These are phyloP conservation scores for Suillus hirtellus DNA, from an alignment of 768 basidiomycete genomes.

Conservation along the genomic window DNA sequence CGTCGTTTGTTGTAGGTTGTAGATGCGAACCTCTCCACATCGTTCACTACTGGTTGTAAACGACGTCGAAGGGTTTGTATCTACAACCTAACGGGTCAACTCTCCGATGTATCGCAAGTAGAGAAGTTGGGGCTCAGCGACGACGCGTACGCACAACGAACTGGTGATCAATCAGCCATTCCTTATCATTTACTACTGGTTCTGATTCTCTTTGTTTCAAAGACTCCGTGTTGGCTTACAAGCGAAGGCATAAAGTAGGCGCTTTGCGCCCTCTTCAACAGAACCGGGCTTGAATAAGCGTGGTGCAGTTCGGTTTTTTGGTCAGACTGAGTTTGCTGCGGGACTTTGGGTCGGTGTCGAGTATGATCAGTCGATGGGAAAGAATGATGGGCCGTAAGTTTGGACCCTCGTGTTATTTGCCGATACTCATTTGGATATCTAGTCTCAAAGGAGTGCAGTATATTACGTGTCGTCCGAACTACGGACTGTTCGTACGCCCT, in stretches of 20 bases:
- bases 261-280: constrained; percentile 69
- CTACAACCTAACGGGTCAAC: constrained; percentile 56
- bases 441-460: constrained; percentile 85
- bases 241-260: constrained; percentile 81
- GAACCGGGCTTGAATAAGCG: constrained; percentile 68
- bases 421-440: background rate
- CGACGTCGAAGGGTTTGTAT: too few relatives aligned
- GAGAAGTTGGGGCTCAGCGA: constrained; percentile 90
- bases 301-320: constrained; percentile 86
- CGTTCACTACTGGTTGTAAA: constrained; percentile 40
- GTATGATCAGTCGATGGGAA: constrained; percentile 94
- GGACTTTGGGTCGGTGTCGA: constrained; percentile 90
- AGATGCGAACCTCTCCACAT: constrained; percentile 73
- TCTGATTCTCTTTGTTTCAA: constrained; percentile 12
- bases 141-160: constrained; percentile 76
- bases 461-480: constrained; percentile 73
- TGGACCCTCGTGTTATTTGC: background rate
- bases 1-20: constrained; percentile 47
- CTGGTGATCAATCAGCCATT: constrained; percentile 47
- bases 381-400: constrained; percentile 92
- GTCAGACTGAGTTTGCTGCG: constrained; percentile 68
- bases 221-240: constrained; percentile 92
- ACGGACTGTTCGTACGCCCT: constrained; percentile 85
- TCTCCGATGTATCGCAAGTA: constrained; percentile 81
- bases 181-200: background rate